Evolutionary conservation across 768 basidiomycete genomes (phyloP).

Genomic region (Hebeloma cylindrosporum): DNA sequence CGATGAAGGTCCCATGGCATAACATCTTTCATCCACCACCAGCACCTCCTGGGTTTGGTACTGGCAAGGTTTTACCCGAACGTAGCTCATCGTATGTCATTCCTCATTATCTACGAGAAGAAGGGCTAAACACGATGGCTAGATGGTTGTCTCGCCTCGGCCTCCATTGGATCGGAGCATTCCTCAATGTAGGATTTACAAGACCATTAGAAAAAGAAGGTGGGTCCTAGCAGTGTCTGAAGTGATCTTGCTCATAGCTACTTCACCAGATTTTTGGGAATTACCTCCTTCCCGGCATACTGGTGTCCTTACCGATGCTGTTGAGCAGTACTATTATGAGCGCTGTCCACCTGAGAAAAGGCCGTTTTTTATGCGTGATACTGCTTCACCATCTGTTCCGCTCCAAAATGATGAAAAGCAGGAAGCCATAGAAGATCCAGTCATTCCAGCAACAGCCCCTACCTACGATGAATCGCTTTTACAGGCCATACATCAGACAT

Average conservation of each 20-base stretch:
- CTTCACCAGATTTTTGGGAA: constrained; percentile 50
- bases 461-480: constrained; percentile 51
- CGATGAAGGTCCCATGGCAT: constrained; percentile 24
- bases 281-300: constrained; percentile 42
- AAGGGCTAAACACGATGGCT: not conserved
- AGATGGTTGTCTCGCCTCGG: constrained; percentile 45
- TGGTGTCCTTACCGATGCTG: constrained; percentile 34
- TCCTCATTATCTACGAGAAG: constrained; percentile 12
- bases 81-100: constrained; percentile 34
- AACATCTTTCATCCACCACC: constrained; percentile 43
- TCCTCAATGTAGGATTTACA: constrained; percentile 58
- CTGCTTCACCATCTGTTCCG: not conserved
- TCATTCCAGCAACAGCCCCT: constrained; percentile 2
- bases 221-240: constrained; percentile 13
- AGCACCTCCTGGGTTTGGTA: constrained; percentile 50
- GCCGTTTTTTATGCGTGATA: constrained; percentile 34
- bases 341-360: constrained; percentile 52
- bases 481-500: constrained; percentile 46
- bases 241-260: not conserved
- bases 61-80: constrained; percentile 48
- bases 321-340: constrained; percentile 48
- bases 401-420: constrained; percentile 7
- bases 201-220: constrained; percentile 59
- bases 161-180: constrained; percentile 54
- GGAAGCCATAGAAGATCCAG: constrained; percentile 2